Evolutionary conservation across 2,329 filamentous ascomycete genomes (phyloP).

Genomic region (Mycogone perniciosa): DNA sequence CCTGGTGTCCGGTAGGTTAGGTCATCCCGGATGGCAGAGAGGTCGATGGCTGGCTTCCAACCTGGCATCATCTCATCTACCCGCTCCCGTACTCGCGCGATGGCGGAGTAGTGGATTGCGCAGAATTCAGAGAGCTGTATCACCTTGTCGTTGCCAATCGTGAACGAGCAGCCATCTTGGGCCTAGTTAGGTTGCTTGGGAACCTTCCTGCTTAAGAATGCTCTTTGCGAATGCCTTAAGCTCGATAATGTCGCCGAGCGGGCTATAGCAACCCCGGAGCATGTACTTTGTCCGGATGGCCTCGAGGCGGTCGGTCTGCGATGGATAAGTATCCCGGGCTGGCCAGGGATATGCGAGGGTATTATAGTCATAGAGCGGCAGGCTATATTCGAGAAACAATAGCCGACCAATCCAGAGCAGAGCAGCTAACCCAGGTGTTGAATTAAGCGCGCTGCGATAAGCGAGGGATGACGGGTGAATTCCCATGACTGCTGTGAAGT

Average conservation of each 20-base stretch:
- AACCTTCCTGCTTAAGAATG: background rate
- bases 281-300: background rate
- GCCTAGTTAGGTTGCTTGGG: background rate
- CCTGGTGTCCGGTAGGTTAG: constrained; percentile 2
- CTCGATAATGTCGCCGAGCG: background rate
- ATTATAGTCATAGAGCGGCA: background rate
- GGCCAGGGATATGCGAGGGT: background rate
- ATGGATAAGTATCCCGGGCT: background rate
- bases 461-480: background rate
- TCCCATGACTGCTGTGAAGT: background rate
- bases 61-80: constrained; percentile 1
- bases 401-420: background rate
- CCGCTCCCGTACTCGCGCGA: background rate
- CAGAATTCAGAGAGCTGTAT: constrained; percentile 4
- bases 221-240: background rate
- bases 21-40: background rate
- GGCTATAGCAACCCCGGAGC: background rate
- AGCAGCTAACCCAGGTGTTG: background rate
- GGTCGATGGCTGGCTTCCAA: background rate
- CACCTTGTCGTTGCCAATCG: background rate
- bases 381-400: background rate
- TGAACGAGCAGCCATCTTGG: background rate
- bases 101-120: background rate
- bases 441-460: background rate
- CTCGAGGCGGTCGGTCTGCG: background rate